Percentiles rank a stretch among this genome's conserved stretches.
These are phyloP conservation scores for Tolypocladium nubicola DNA, from an alignment of 2,329 filamentous ascomycete species.

Conservation along the genomic window DNA sequence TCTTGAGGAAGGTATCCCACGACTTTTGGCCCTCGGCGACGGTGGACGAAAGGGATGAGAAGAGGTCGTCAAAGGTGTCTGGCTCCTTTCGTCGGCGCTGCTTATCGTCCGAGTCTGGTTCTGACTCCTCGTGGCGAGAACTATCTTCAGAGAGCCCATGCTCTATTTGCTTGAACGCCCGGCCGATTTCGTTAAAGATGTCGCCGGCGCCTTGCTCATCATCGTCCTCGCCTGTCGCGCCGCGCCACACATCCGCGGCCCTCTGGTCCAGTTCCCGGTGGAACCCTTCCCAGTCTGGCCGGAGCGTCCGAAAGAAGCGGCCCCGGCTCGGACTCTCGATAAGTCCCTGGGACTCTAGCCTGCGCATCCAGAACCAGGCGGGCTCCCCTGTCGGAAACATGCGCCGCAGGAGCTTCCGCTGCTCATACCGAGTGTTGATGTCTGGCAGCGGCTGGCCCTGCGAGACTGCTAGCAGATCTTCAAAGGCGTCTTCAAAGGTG, in stretches of 20 bases:
- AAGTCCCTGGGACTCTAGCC: conserved; percentile 26
- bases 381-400: conserved; percentile 31
- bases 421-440: conserved; percentile 22
- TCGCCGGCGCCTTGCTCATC: conserved; percentile 5
- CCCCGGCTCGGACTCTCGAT: conserved; percentile 19
- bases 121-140: neutral
- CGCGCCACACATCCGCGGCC: conserved; percentile 17
- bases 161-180: conserved; percentile 5
- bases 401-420: conserved; percentile 23
- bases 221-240: conserved; percentile 6
- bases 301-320: conserved; percentile 6
- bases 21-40: conserved; percentile 26
- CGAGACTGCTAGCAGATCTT: conserved; percentile 42
- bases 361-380: conserved; percentile 28
- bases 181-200: conserved; percentile 6
- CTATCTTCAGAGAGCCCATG: conserved; percentile 2
- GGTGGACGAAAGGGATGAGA: conserved; percentile 23
- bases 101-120: neutral
- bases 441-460: conserved; percentile 30
- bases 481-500: conserved; percentile 47
- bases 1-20: conserved; percentile 29
- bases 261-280: conserved; percentile 19
- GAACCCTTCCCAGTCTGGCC: conserved; percentile 16
- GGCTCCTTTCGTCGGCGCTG: conserved; percentile 9
- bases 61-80: conserved; percentile 31